phyloP scores from a whole-genome alignment of 257 asterid species.

The Haberlea rhodopensis region DNA sequence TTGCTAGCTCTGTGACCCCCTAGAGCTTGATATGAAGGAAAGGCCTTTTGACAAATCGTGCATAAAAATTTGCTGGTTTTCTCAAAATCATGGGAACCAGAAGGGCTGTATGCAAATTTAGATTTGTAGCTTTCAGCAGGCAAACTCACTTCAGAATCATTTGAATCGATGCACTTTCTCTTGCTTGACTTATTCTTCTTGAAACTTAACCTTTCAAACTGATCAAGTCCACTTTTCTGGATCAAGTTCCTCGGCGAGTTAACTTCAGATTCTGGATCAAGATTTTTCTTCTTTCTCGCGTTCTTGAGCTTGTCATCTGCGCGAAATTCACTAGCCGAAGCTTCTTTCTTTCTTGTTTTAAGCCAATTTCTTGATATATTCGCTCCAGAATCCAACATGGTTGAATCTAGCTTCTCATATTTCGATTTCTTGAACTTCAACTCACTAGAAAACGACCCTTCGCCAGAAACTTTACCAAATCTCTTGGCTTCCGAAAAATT shows the following conservation, averaged over 20 bases:
- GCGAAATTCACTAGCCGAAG: too few relatives aligned
- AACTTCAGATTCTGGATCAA: constrained; percentile 33
- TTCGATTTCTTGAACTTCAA: constrained; percentile 24
- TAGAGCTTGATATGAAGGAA: constrained; percentile 82
- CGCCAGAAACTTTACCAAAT: constrained; percentile 1
- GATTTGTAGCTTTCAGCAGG: not conserved
- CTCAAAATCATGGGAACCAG: constrained; percentile 21
- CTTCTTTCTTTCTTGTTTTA: too few relatives aligned
- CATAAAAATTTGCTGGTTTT: constrained; percentile 54
- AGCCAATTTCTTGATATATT: too few relatives aligned
- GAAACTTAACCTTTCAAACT: constrained; percentile 24
- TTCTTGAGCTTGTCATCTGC: constrained; percentile 2
- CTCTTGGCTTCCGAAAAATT: constrained; percentile 18
- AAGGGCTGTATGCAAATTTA: not conserved
- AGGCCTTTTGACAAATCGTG: constrained; percentile 59
- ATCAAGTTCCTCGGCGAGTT: constrained; percentile 30
- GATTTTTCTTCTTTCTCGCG: constrained; percentile 3
- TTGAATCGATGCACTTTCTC: constrained; percentile 33
- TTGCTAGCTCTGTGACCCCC: constrained; percentile 97
- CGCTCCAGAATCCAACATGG: too few relatives aligned
- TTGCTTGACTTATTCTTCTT: constrained; percentile 31
- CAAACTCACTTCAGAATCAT: constrained; percentile 19
- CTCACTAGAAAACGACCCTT: constrained; percentile 16
- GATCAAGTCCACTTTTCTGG: constrained; percentile 22
- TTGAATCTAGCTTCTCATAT: too few relatives aligned